Evolutionary conservation across 2,329 filamentous ascomycete species (phyloP), one percentile per base, ranked within the genome.

Genomic region (Colletotrichum truncatum): DNA sequence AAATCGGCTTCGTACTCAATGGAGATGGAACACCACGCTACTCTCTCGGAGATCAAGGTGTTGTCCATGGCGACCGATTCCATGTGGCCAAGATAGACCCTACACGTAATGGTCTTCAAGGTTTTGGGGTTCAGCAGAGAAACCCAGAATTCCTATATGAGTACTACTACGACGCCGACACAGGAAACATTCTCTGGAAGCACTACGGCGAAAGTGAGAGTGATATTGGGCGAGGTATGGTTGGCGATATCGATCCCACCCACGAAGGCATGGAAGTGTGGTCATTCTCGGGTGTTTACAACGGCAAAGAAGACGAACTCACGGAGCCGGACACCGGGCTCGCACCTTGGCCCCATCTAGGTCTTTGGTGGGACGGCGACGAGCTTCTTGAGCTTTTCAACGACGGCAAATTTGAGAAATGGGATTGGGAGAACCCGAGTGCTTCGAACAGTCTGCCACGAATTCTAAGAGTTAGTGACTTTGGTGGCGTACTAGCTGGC

Each of bases 1-100:
- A 71, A 49, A 71, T 71, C 4, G 69, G 70, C 1, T 72, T 72
- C 49, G 59, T 58, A 5, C 69, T 72, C 28, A 70, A 71, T 45
- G 69, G 70, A 2, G 66, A 72, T 10, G 70, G 70, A 1, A 67
- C 46, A 25, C 48, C 68, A 3, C 64, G 69, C 2, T 72, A 72
- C 18, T 46, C 56, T 4, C 45, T 72, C 9, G 65, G 59, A 1
- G 54, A 66, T 11, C 60, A 69, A 21, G 69, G 68, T 6, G 36
- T 71, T 9, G 11, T 68, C 12, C 70, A 72, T 38, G 70, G 70
- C 14, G 70, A 72, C 41, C 67, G 70, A 4, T 71, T 43, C 21
- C 69, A 71, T 30, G 67, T 71, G 14, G 68, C 70, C 21, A 71
- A 71, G 64, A 70, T 72, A 30, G 69, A 71, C 11, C 69, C 68